A percentile compares a stretch with the other conserved stretches of the same genome.
These are phyloP conservation scores for Saccharum hybrid DNA, from an alignment of 202 grass and related monocot genomes.

Conservation along the genomic window DNA sequence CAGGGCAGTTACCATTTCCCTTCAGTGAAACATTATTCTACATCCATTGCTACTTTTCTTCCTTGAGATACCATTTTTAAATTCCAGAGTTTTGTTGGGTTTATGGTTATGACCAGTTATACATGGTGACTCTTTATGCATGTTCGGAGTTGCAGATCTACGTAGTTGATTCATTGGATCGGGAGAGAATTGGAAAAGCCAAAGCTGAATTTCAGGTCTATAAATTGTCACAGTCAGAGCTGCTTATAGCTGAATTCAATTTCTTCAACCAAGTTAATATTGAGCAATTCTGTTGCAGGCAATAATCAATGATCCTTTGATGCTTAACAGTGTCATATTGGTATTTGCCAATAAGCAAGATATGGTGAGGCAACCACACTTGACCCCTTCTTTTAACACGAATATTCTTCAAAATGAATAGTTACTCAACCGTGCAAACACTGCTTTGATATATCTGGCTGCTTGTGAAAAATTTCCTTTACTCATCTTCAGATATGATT, in stretches of 20 bases:
- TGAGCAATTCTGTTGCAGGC: slow-evolving; percentile 58
- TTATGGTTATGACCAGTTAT: not conserved
- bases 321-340: slow-evolving; percentile 92
- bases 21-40: slow-evolving; percentile 6
- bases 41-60: slow-evolving; percentile 2
- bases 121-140: slow-evolving; percentile 7
- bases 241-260: slow-evolving; percentile 7
- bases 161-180: slow-evolving; percentile 97
- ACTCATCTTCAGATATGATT: not conserved
- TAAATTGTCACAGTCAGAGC: slow-evolving; percentile 32
- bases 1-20: not conserved
- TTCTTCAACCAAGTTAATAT: slow-evolving; percentile 49
- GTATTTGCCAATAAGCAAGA: slow-evolving; percentile 97
- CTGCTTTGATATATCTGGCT: not conserved
- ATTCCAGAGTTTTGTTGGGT: not conserved
- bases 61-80: not conserved
- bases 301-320: slow-evolving; percentile 91
- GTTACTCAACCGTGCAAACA: not conserved
- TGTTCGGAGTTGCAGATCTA: slow-evolving; percentile 73
- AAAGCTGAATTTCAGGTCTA: slow-evolving; percentile 93
- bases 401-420: not conserved
- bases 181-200: slow-evolving; percentile 92
- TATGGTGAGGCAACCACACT: slow-evolving; percentile 66
- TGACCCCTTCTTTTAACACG: slow-evolving; percentile 2
- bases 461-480: not conserved